Conservation (phyloP, 2,329 filamentous ascomycete genomes). For the Arthroderma sp. region DNA sequence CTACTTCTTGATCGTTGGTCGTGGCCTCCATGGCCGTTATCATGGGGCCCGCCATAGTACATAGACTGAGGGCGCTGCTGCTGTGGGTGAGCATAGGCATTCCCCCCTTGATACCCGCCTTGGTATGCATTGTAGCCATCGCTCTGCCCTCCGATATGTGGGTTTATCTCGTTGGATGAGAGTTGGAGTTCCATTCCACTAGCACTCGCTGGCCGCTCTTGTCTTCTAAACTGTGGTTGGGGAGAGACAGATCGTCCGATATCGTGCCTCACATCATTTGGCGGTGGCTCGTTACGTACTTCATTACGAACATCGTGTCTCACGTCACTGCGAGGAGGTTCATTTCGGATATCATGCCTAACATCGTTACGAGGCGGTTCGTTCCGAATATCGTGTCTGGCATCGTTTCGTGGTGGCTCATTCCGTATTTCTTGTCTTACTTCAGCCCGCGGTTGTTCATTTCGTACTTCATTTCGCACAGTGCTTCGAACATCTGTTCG, state of each 20-base stretch:
- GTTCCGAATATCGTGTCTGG: not conserved
- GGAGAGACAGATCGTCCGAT: constrained; percentile 39
- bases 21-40: constrained; percentile 34
- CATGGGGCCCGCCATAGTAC: constrained; percentile 34
- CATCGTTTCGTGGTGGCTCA: not conserved
- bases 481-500: not conserved
- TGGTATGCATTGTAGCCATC: constrained; percentile 24
- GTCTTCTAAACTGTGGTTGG: constrained; percentile 40
- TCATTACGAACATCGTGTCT: not conserved
- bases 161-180: constrained; percentile 42
- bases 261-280: not conserved
- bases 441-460: not conserved
- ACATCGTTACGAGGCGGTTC: not conserved
- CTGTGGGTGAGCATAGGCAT: constrained; percentile 19
- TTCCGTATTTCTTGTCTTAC: not conserved
- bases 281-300: not conserved
- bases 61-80: constrained; percentile 42
- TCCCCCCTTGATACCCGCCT: constrained; percentile 6
- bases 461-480: not conserved
- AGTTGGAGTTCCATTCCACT: constrained; percentile 57
- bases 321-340: not conserved
- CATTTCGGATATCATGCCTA: not conserved
- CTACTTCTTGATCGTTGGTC: constrained; percentile 54
- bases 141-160: constrained; percentile 38
- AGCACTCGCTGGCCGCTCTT: constrained; percentile 39